Evolutionary conservation across 306 rosid genomes (phyloP).

Genomic region (Prinsepia uniflora): DNA sequence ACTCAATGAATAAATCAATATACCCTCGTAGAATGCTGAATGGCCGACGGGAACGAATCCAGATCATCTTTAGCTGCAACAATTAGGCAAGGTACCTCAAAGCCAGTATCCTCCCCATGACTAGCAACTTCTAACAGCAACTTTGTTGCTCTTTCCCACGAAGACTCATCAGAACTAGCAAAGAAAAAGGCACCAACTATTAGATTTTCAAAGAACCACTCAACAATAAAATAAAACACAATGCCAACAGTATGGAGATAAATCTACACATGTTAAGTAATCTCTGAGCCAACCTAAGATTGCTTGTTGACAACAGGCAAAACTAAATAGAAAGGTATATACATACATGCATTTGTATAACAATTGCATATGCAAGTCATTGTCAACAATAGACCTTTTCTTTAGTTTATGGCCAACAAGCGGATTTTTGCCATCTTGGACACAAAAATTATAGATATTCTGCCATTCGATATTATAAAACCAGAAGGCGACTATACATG

Average conservation of each 20-base stretch:
- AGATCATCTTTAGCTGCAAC: conserved; percentile 94
- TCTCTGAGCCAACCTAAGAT: neutral
- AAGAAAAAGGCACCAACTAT: conserved; percentile 22
- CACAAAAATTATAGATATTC: neutral
- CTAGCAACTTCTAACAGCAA: conserved; percentile 81
- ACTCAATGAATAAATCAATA: conserved; percentile 5
- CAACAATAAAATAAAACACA: neutral
- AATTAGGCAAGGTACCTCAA: conserved; percentile 96
- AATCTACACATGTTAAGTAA: neutral
- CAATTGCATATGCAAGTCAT: neutral
- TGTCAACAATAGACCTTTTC: neutral
- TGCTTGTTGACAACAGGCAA: neutral
- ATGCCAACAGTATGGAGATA: neutral
- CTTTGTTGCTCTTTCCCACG: conserved; percentile 82
- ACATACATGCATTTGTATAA: neutral
- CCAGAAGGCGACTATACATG: neutral
- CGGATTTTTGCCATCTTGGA: neutral
- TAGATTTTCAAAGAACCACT: neutral
- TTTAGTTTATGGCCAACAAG: neutral
- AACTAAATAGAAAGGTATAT: neutral
- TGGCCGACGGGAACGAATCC: conserved; percentile 85
- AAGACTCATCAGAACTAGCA: conserved; percentile 73
- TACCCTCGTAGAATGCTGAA: conserved; percentile 93
- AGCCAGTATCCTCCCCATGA: conserved; percentile 95
- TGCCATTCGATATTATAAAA: neutral